Evolutionary conservation across 208 protist species (phyloP).

Genomic region (Phytomonas sp.): DNA sequence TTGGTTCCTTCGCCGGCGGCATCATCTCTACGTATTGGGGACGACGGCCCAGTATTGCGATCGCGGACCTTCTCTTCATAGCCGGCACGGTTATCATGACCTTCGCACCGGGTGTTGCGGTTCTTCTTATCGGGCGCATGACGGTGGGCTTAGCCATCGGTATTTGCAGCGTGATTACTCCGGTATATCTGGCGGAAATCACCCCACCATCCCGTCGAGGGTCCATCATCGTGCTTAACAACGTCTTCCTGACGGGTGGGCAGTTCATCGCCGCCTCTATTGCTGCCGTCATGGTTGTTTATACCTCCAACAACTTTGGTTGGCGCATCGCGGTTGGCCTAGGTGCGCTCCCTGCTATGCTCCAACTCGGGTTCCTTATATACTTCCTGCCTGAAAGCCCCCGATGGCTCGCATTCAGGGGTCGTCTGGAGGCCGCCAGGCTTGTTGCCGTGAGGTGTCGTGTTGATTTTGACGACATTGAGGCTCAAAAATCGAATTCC

Average conservation of each 20-base stretch:
- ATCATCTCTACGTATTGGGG: constrained; percentile 69
- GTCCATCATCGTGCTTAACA: constrained; percentile 84
- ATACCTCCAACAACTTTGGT: constrained; percentile 65
- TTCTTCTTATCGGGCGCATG: constrained; percentile 69
- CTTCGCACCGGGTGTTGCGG: constrained; percentile 41
- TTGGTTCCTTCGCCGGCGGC: constrained; percentile 70
- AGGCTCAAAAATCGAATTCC: constrained; percentile 27
- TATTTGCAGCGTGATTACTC: constrained; percentile 83
- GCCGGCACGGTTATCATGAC: constrained; percentile 74
- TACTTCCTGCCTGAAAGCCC: constrained; percentile 85
- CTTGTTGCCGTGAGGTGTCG: constrained; percentile 42
- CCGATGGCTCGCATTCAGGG: constrained; percentile 66
- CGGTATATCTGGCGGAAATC: constrained; percentile 88
- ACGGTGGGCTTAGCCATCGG: constrained; percentile 86
- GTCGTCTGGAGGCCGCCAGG: constrained; percentile 35
- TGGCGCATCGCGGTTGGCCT: constrained; percentile 85
- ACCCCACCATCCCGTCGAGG: constrained; percentile 69
- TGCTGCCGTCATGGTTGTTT: constrained; percentile 59
- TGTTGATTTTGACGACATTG: constrained; percentile 47
- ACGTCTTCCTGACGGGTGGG: constrained; percentile 75
- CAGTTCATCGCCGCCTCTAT: constrained; percentile 80
- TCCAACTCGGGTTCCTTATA: constrained; percentile 77
- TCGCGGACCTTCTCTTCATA: constrained; percentile 78
- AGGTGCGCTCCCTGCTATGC: constrained; percentile 63
- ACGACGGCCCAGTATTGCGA: constrained; percentile 55